These are phyloP conservation scores for Neopestalotiopsis sp. DNA, from an alignment of 2,329 filamentous ascomycete species.

Conservation along the genomic window DNA sequence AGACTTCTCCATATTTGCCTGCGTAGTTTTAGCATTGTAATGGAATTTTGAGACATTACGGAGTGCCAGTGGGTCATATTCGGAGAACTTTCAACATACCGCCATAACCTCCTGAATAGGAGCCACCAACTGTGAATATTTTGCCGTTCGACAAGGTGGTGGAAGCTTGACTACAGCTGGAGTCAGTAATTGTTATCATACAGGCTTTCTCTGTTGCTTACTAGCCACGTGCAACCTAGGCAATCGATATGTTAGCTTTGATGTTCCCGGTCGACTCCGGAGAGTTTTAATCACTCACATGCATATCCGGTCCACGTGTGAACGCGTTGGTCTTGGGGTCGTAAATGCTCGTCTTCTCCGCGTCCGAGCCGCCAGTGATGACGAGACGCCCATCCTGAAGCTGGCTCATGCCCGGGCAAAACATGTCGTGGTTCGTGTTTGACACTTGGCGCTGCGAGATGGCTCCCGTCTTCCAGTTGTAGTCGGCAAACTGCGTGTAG, in stretches of 20 bases:
- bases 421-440: constrained; percentile 50
- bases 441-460: constrained; percentile 19
- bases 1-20: constrained; percentile 54
- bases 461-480: constrained; percentile 28
- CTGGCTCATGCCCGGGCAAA: constrained; percentile 53
- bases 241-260: too few species aligned
- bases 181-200: too few species aligned
- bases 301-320: constrained; percentile 39
- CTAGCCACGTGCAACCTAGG: too few species aligned
- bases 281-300: constrained; percentile 20
- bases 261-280: too few species aligned
- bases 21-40: not conserved
- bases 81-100: constrained; percentile 18
- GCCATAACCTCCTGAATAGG: constrained; percentile 49
- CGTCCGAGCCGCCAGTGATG: constrained; percentile 51
- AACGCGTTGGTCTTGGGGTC: constrained; percentile 35
- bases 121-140: constrained; percentile 57
- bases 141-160: constrained; percentile 49
- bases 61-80: too few species aligned
- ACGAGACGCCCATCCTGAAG: constrained; percentile 47
- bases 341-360: constrained; percentile 48
- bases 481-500: constrained; percentile 29
- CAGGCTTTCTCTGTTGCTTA: too few species aligned
- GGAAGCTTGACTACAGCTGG: constrained; percentile 38
- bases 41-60: too few species aligned